Conservation (phyloP, 345 rosid genomes). For the Hypericum perforatum region DNA sequence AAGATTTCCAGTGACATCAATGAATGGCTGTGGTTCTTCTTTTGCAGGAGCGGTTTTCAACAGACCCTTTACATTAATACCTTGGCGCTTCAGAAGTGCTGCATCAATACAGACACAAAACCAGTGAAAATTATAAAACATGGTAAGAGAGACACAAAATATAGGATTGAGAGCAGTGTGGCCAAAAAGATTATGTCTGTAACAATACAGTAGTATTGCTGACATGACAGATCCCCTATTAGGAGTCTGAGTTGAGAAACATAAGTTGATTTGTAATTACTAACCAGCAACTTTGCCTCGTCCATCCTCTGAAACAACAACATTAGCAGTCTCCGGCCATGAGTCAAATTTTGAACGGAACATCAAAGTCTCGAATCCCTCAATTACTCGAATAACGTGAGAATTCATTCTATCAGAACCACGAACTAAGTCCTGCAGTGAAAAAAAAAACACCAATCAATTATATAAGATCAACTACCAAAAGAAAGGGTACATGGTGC, state of each 20-base stretch:
- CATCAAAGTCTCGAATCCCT: conserved; percentile 59
- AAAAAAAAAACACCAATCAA: neutral
- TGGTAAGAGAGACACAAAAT: neutral
- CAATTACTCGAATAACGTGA: conserved; percentile 54
- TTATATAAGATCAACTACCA: neutral
- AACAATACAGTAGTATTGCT: conserved; percentile 1
- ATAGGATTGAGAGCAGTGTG: too few relatives aligned
- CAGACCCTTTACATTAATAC: conserved; percentile 82
- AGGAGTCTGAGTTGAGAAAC: conserved; percentile 6
- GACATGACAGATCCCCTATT: neutral
- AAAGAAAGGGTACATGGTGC: neutral
- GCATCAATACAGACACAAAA: conserved; percentile 12
- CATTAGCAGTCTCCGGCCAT: conserved; percentile 59
- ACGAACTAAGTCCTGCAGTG: conserved; percentile 51
- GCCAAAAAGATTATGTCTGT: neutral
- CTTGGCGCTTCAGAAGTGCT: conserved; percentile 90
- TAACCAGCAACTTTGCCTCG: conserved; percentile 89
- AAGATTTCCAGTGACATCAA: conserved; percentile 89
- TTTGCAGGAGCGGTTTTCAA: conserved; percentile 66
- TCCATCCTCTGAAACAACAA: conserved; percentile 65
- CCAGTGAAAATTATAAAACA: conserved; percentile 7
- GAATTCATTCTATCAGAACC: conserved; percentile 45
- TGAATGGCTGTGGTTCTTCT: conserved; percentile 77
- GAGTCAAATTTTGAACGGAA: conserved; percentile 54
- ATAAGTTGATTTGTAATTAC: conserved; percentile 11